phyloP scores from a whole-genome alignment of 1,284 basidiomycete genomes.

The Microbotryum scabiosae region DNA sequence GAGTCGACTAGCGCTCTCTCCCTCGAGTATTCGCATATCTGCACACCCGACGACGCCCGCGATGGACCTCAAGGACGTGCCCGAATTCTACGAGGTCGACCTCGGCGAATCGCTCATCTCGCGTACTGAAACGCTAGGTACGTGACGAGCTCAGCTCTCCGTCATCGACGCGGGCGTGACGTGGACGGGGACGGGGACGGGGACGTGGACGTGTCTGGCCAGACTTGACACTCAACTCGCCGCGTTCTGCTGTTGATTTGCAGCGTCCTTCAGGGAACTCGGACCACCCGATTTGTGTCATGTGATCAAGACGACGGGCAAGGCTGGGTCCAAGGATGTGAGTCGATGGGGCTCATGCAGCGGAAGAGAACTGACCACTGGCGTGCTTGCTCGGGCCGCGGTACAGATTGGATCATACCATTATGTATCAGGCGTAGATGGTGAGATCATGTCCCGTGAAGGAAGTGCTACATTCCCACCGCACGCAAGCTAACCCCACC shows the following conservation, averaged over 20 bases:
- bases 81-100: constrained; percentile 68
- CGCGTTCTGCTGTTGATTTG: neutral
- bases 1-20: too few relatives aligned
- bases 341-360: constrained; percentile 38
- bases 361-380: neutral
- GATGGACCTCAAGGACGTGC: constrained; percentile 47
- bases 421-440: constrained; percentile 91
- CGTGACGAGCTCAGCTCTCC: constrained; percentile 38
- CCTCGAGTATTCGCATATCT: too few relatives aligned
- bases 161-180: too few relatives aligned
- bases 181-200: too few relatives aligned
- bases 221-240: constrained; percentile 1
- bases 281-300: constrained; percentile 96
- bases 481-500: neutral
- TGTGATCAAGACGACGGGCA: constrained; percentile 83
- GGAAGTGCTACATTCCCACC: too few relatives aligned
- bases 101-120: constrained; percentile 82
- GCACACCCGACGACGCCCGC: neutral
- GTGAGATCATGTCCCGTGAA: neutral
- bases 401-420: constrained; percentile 81
- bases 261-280: constrained; percentile 89
- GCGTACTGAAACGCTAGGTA: constrained; percentile 84
- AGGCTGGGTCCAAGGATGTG: constrained; percentile 74
- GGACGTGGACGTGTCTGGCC: too few relatives aligned
- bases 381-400: constrained; percentile 9